These are phyloP conservation scores for Lycium ferocissimum DNA, from an alignment of 257 asterid species.

Conservation along the genomic window DNA sequence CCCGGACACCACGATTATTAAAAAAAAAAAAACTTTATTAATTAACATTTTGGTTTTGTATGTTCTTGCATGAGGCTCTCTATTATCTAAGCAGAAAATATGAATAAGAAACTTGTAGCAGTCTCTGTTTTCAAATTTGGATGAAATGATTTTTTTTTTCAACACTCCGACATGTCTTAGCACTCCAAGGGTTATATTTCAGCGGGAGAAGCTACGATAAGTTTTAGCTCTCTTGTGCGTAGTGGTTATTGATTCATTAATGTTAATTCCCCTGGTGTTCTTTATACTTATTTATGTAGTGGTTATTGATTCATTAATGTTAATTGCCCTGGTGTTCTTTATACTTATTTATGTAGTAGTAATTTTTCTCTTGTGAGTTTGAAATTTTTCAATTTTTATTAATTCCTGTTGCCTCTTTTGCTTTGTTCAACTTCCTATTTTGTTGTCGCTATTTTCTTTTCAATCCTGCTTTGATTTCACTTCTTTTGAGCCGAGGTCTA, in stretches of 20 bases:
- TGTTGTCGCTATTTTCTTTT: no score
- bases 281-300: neutral
- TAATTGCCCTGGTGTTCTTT: neutral
- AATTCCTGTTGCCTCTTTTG: no score
- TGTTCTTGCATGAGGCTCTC: neutral
- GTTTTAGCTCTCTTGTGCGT: neutral
- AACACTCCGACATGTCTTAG: neutral
- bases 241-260: neutral
- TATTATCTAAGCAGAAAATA: neutral
- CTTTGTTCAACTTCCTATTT: no score
- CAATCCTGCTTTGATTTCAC: no score
- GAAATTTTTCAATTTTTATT: neutral
- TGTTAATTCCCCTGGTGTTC: neutral
- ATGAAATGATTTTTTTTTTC: neutral
- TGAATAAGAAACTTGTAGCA: neutral
- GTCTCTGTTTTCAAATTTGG: neutral
- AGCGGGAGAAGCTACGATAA: neutral
- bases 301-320: neutral
- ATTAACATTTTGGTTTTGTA: neutral
- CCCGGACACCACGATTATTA: no score
- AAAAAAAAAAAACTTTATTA: no score
- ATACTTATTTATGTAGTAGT: neutral
- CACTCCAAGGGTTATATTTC: neutral
- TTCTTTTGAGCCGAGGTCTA: no score
- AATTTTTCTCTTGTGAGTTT: neutral